These are phyloP conservation scores for Candida neerlandica DNA, from an alignment of 1,139 yeast genomes.

Conservation along the genomic window DNA sequence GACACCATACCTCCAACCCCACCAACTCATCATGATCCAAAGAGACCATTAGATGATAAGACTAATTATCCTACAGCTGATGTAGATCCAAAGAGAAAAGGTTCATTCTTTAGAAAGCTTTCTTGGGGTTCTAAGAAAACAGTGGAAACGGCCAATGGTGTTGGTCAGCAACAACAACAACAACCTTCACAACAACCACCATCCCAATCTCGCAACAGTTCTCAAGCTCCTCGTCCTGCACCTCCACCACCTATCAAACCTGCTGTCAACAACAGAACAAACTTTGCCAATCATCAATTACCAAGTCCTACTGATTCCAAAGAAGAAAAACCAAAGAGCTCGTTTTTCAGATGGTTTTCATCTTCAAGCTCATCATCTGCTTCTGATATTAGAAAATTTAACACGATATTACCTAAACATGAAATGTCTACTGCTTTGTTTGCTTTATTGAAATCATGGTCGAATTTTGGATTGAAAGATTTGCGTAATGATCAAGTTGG, in stretches of 20 bases:
- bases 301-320: constrained; percentile 45
- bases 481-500: constrained; percentile 49
- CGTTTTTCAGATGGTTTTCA: constrained; percentile 50
- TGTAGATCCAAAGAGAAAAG: constrained; percentile 32
- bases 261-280: background rate
- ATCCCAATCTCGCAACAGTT: constrained; percentile 7
- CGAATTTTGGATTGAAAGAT: constrained; percentile 66
- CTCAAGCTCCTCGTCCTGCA: background rate
- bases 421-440: constrained; percentile 68
- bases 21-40: constrained; percentile 19
- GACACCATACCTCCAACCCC: constrained; percentile 24
- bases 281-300: constrained; percentile 21
- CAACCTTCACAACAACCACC: background rate
- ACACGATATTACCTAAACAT: constrained; percentile 50
- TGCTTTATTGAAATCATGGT: constrained; percentile 68
- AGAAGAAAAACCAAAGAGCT: constrained; percentile 31
- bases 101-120: constrained; percentile 63
- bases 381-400: constrained; percentile 38
- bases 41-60: constrained; percentile 36
- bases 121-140: constrained; percentile 56
- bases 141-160: constrained; percentile 16
- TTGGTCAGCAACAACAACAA: background rate
- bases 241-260: background rate
- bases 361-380: constrained; percentile 23
- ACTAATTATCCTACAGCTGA: constrained; percentile 27